Conservation (phyloP, 805 yeast genomes). For the Komagataella mondaviorum region DNA sequence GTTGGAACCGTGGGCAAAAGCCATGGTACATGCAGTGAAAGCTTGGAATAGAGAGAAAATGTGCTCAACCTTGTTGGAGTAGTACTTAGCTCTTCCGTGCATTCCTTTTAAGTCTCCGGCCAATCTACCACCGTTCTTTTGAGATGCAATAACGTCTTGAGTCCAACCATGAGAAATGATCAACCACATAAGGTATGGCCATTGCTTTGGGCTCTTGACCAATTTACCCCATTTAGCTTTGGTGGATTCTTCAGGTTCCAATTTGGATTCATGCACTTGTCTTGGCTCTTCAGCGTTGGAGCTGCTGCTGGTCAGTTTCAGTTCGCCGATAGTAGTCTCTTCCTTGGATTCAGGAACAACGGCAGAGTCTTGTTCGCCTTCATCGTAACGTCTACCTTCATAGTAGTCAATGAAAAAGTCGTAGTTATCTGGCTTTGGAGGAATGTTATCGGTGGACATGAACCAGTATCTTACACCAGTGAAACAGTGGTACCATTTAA, state of each 20-base stretch:
- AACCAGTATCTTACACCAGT: constrained; percentile 45
- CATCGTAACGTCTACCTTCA: constrained; percentile 36
- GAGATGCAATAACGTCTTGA: constrained; percentile 45
- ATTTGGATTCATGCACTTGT: constrained; percentile 7
- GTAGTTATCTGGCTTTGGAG: constrained; percentile 54
- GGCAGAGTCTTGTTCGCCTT: not conserved
- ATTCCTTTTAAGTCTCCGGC: constrained; percentile 32
- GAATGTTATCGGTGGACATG: constrained; percentile 41
- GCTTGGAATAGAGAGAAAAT: constrained; percentile 57
- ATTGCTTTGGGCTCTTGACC: constrained; percentile 30
- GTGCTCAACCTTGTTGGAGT: constrained; percentile 59
- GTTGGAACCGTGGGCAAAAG: constrained; percentile 74
- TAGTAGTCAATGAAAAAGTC: constrained; percentile 50
- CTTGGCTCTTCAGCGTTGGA: not conserved
- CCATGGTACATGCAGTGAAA: constrained; percentile 66
- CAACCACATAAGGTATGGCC: constrained; percentile 40
- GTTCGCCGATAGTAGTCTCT: constrained; percentile 5
- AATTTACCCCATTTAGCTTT: constrained; percentile 22
- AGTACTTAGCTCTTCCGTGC: constrained; percentile 48
- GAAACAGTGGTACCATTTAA: constrained; percentile 39
- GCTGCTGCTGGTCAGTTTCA: constrained; percentile 8
- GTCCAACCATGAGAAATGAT: constrained; percentile 45
- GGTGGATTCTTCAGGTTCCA: constrained; percentile 11
- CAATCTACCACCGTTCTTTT: constrained; percentile 24
- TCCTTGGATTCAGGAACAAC: constrained; percentile 7